Evolutionary conservation across 179 eudicot genomes (phyloP), one percentile per base, ranked within the genome.

Genomic region (Patellifolia procumbens): DNA sequence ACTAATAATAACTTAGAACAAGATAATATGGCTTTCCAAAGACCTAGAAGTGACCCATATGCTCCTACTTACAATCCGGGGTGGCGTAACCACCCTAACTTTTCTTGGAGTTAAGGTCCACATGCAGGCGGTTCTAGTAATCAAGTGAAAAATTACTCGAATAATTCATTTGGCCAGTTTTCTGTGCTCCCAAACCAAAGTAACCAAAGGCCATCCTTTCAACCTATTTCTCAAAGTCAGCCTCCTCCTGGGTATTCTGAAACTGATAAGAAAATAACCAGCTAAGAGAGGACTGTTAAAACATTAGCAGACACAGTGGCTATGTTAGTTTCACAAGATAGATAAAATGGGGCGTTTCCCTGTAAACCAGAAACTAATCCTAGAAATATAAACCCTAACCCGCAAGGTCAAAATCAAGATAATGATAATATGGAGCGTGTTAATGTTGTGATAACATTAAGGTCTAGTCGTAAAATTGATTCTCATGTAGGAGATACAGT

Each of bases 321-420:
- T 9, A 48, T 53, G 8, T 10, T 35, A 20, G 48, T 16, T 35
- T 34, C n/a, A 3, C 48, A 71, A n/a, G 32, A 49, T 39, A 72
- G 51, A 19, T 65, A 37, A 8, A 35, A 13, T 12, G 51, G 52
- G 2, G 37, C 65, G 3, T n/a, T 72, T 20, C 75, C 65, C 1
- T 35, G 65, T 39, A 65, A 72, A 37, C 64, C 15, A 37, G 65
- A 56, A 58, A 37, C 13, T 10, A 72, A 39, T 26, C 52, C 65
- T 35, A 55, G 52, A 1, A 39, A 39, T 29, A 22, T n/a, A 5
- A 70, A 20, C 16, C 2, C 52, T 56, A 17, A 39, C 10, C 6
- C 39, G 5, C 22, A 35, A 17, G 26, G 24, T 31, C 73, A 28
- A 24, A 72, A n/a, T n/a, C n/a, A n/a, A n/a, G n/a, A n/a, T n/a